Base-by-base conservation (phyloP, 257 asterid species). In the Solanum chmielewskii region DNA sequence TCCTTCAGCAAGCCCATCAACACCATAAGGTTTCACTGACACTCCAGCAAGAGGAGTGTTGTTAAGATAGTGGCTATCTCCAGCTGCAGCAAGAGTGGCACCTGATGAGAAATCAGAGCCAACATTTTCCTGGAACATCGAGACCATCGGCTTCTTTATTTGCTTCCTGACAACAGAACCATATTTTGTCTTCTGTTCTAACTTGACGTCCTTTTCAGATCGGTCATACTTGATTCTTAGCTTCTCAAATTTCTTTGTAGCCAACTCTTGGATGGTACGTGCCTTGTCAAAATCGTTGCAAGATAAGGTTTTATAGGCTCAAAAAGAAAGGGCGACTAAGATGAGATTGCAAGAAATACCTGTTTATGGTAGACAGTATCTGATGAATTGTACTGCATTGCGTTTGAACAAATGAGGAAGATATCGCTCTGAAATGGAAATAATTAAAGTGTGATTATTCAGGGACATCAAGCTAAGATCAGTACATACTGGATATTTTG, bases 51-150 rank as follows among this genome's bases (percentile, higher is more conserved):
- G 95, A 56, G 62, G 82, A 68, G 92, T 90, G 91, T 91, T 88
- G 7, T 93, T 86, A 85, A 86, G 91, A 71, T 91, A 91, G 64
- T 89, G 96, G 83, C 87, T 52, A 86, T 94, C 98, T 87, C 92
- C 95, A 5, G 88, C 81, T 56, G 95, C 89, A 9, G 97, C 98
- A 74, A 91, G 98, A 85, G 97, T 94, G 83, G 98, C 96, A 77
- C 95, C 98, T 62, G 97, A 92, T n/a, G 98, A 97, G 91, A 97
- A 94, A 90, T 97, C 99, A 76, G 98, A 95, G 87, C 94, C 97
- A 25, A 90, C 86, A 71, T 95, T 92, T 70, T 94, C 99, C 88
- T 96, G 98, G 91, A 89, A 77, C 27, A 92, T 87, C 86, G 92
- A 92, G 90, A 88, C 89, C 62, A 89, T 39, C n/a, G 93, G 90